Evolutionary conservation across 768 basidiomycete species (phyloP), one percentile per base, ranked within the genome.

Genomic region (Auricularia auricula-judae): DNA sequence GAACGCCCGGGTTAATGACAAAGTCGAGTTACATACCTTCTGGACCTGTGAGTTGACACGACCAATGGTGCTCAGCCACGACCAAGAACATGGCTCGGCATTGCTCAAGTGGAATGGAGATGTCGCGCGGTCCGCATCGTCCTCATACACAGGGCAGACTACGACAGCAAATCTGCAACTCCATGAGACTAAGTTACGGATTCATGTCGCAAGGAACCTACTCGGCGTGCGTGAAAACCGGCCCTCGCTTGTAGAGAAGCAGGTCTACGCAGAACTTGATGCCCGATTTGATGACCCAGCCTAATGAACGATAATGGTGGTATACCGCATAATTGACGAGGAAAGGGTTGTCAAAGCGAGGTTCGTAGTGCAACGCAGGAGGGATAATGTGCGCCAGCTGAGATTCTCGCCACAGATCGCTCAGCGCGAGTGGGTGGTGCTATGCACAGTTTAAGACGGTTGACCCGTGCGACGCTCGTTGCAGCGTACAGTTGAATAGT

Each of bases 261-360:
- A 89, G 94, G 71, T 99, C 97, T 44, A 89, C 89, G 70, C 95
- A 98, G 75, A 99, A 99, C 74, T 99, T 99, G 79, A 97, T 86
- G 1, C 97, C 97, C 35, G 86, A 85, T 74, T 94, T 93, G 67
- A 97, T 87, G 21, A 98, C 91, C 97, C 96, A 99, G 33, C 97
- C 97, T 7, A 98, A 81, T 3, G 94, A 93, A 16, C 96, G 85
- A 72, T 90, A 98, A 74, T 98, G 94, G 73, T 98, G 96, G 71
- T 95, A 97, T 3, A 85, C 85, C 61, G 87, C 85, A 70, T 98
- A 99, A 70, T 91, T 83, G 47, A 98, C 79, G 33, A 99, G 76
- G 76, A 98, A 95, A 0, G 94, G 94, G 72, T 95, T 96, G 76
- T 98, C 96, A 62, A 90, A 86, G 65, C 85, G 82, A 63, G 69